Conservation (phyloP, 352 stramenopile genomes). For the Phytophthora ohioensis region DNA sequence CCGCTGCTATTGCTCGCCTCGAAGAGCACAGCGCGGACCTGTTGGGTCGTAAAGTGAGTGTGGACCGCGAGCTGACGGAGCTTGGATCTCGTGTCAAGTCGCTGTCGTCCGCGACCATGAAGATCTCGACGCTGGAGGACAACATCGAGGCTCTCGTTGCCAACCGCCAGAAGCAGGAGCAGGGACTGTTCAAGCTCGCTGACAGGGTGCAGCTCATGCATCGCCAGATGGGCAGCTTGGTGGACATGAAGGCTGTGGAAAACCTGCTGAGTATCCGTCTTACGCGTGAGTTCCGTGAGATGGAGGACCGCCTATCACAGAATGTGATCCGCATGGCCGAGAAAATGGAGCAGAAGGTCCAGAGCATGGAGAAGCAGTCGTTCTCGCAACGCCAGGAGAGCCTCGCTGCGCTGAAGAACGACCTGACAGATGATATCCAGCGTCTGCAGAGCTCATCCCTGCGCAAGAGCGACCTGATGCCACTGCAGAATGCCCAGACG, state of each 20-base stretch:
- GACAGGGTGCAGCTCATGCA: constrained; percentile 64
- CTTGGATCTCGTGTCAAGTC: constrained; percentile 66
- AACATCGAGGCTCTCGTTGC: constrained; percentile 64
- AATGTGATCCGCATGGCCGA: constrained; percentile 67
- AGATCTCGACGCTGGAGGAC: constrained; percentile 65
- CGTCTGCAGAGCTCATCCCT: constrained; percentile 52
- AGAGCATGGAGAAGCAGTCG: constrained; percentile 61
- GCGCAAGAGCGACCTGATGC: constrained; percentile 60
- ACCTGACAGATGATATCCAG: constrained; percentile 69
- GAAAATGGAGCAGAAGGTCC: constrained; percentile 76
- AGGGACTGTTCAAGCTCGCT: constrained; percentile 65
- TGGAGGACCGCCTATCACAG: constrained; percentile 69
- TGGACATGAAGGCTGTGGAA: constrained; percentile 76
- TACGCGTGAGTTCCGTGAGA: constrained; percentile 74
- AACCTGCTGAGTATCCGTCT: constrained; percentile 72
- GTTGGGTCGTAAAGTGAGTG: constrained; percentile 65
- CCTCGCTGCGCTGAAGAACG: constrained; percentile 58
- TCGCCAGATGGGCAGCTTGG: constrained; percentile 55
- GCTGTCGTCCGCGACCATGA: constrained; percentile 59
- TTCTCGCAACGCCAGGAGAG: constrained; percentile 63
- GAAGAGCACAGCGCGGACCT: constrained; percentile 78
- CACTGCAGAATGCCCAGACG: constrained; percentile 65
- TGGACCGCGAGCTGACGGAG: constrained; percentile 72
- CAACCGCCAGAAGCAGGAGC: constrained; percentile 59
- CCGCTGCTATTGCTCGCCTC: constrained; percentile 68